A percentile compares a stretch with the other conserved stretches of the same genome.
These are phyloP conservation scores for Phytopythium mirpurense DNA, from an alignment of 352 stramenopile genomes.

Conservation along the genomic window DNA sequence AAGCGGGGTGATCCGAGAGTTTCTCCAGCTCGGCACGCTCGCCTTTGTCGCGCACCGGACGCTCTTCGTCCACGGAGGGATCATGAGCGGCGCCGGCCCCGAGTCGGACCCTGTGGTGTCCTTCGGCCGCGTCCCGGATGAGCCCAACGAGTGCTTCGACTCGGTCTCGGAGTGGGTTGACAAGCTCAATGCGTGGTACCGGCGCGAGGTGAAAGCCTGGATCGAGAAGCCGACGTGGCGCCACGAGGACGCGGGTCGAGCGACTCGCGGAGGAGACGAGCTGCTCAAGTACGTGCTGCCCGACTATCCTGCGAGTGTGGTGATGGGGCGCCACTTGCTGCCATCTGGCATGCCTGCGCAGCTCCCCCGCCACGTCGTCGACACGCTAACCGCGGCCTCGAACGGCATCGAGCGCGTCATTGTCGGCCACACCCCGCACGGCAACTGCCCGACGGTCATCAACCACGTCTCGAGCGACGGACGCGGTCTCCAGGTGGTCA, in stretches of 20 bases:
- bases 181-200: slow-evolving; percentile 84
- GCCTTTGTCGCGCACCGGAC: slow-evolving; percentile 79
- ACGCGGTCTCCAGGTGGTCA: slow-evolving; percentile 73
- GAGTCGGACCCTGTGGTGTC: slow-evolving; percentile 16
- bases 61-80: slow-evolving; percentile 92
- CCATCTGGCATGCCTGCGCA: slow-evolving; percentile 72
- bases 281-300: slow-evolving; percentile 73
- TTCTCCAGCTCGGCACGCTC: slow-evolving; percentile 74
- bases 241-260: slow-evolving; percentile 20
- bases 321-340: slow-evolving; percentile 69
- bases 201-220: slow-evolving; percentile 69
- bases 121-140: slow-evolving; percentile 71
- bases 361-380: slow-evolving; percentile 35
- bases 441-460: slow-evolving; percentile 87
- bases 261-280: slow-evolving; percentile 50
- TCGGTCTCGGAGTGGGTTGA: slow-evolving; percentile 52
- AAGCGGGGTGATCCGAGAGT: slow-evolving; percentile 78
- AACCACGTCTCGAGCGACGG: slow-evolving; percentile 30
- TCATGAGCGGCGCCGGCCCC: slow-evolving; percentile 40
- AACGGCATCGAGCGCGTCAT: slow-evolving; percentile 83
- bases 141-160: slow-evolving; percentile 20
- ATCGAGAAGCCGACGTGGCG: slow-evolving; percentile 74
- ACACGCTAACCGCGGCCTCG: slow-evolving; percentile 33
- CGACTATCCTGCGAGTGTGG: slow-evolving; percentile 48
- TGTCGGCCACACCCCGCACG: slow-evolving; percentile 91